phyloP scores from a whole-genome alignment of 2,329 filamentous ascomycete species.

The Didymella exigua region DNA sequence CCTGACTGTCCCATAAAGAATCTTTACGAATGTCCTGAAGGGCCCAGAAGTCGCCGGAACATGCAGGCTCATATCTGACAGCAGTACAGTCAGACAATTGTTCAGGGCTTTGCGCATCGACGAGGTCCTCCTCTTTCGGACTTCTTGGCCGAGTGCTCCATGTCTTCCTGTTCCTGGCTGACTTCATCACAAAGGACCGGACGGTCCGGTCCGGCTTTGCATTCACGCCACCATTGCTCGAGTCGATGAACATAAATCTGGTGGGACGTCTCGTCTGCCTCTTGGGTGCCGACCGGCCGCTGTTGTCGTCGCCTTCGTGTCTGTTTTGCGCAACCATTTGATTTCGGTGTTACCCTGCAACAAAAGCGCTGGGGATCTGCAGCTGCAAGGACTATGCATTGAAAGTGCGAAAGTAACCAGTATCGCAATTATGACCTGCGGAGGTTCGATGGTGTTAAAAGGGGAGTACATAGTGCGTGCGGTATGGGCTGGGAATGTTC shows the following conservation, averaged over 20 bases:
- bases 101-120: conserved; percentile 1
- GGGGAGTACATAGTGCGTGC: conserved; percentile 16
- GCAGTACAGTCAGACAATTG: background rate
- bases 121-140: conserved; percentile 16
- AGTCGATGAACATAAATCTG: conserved; percentile 46
- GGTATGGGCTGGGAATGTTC: conserved; percentile 22
- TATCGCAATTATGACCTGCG: conserved; percentile 4
- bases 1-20: conserved; percentile 14
- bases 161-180: conserved; percentile 37
- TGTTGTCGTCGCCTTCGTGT: background rate
- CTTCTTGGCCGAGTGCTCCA: conserved; percentile 43
- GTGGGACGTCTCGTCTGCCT: conserved; percentile 24
- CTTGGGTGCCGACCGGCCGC: conserved; percentile 1
- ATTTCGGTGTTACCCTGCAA: conserved; percentile 9
- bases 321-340: conserved; percentile 21
- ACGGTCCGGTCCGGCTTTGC: conserved; percentile 41
- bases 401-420: conserved; percentile 1
- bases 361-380: conserved; percentile 6
- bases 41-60: background rate
- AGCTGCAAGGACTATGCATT: conserved; percentile 9
- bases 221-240: conserved; percentile 35
- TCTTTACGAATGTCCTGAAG: conserved; percentile 2
- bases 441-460: conserved; percentile 17
- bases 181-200: conserved; percentile 47
- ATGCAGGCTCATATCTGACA: background rate